phyloP scores from a whole-genome alignment of 768 basidiomycete species.

The Daedaleopsis sinensis region DNA sequence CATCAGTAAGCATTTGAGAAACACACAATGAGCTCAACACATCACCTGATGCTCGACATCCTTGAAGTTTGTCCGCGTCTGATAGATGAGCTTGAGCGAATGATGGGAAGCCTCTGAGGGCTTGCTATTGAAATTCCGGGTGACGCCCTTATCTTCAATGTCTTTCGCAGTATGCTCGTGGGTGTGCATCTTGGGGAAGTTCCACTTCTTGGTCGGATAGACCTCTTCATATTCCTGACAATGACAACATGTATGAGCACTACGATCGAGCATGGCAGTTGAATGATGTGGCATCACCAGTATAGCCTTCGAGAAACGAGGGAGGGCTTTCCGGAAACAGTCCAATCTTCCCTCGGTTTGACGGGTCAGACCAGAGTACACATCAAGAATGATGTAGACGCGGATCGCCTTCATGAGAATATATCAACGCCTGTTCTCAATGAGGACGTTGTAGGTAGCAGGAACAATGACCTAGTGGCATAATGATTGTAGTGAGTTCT shows the following conservation, averaged over 20 bases:
- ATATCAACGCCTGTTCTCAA: neutral
- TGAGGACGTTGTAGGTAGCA: neutral
- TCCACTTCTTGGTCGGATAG: slow-evolving; percentile 9
- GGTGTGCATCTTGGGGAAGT: slow-evolving; percentile 11
- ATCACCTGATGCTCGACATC: slow-evolving; percentile 2
- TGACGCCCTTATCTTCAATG: neutral
- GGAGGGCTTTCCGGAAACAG: too few relatives aligned
- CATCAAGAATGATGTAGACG: neutral
- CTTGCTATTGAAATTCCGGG: slow-evolving; percentile 8
- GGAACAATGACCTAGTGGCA: neutral
- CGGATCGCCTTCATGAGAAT: neutral
- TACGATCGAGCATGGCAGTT: too few relatives aligned
- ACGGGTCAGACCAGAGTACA: neutral
- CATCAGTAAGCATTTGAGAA: neutral
- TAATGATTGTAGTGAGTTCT: too few relatives aligned
- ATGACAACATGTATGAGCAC: too few relatives aligned
- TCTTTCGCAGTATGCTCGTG: slow-evolving; percentile 6
- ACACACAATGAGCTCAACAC: neutral
- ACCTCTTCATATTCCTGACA: neutral
- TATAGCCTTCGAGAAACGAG: too few relatives aligned
- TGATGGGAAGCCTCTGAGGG: slow-evolving; percentile 5
- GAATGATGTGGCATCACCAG: too few relatives aligned
- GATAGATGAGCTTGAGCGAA: neutral
- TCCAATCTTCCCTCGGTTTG: too few relatives aligned
- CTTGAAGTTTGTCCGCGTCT: slow-evolving; percentile 1